A percentile compares a stretch with the other conserved stretches of the same genome.
Evolutionary conservation across 495 filamentous ascomycete genomes (phyloP).

Genomic region (Halenospora varia): DNA sequence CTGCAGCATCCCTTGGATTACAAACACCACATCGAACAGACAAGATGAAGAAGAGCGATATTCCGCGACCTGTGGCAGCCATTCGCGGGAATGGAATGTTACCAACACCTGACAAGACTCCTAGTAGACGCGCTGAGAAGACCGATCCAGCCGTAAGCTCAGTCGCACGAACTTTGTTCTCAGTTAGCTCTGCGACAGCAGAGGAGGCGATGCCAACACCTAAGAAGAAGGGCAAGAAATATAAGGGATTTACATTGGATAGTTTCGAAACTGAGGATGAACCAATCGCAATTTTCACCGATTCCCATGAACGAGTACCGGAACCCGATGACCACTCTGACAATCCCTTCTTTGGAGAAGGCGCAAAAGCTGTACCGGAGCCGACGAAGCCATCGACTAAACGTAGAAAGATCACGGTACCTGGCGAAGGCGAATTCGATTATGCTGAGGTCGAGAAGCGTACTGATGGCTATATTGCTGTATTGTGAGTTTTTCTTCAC

Average conservation of each 20-base stretch:
- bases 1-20: conserved; percentile 34
- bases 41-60: conserved; percentile 11
- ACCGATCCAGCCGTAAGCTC: conserved; percentile 50
- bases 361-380: conserved; percentile 33
- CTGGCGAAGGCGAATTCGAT: conserved; percentile 50
- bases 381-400: conserved; percentile 32
- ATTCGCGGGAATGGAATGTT: conserved; percentile 49
- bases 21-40: conserved; percentile 17
- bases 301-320: conserved; percentile 82
- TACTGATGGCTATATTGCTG: conserved; percentile 75
- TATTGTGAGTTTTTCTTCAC: conserved; percentile 67
- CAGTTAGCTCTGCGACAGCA: conserved; percentile 35
- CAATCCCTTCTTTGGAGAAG: conserved; percentile 72
- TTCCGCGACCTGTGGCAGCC: conserved; percentile 13
- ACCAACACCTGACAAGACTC: conserved; percentile 89
- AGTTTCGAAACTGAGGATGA: conserved; percentile 58
- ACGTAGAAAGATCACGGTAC: conserved; percentile 34
- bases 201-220: conserved; percentile 57
- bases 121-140: conserved; percentile 61
- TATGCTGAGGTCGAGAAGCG: conserved; percentile 60
- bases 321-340: conserved; percentile 57
- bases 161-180: conserved; percentile 74
- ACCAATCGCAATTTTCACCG: conserved; percentile 80
- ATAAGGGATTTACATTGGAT: conserved; percentile 61
- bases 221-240: conserved; percentile 36